Evolutionary conservation across 495 filamentous ascomycete species (phyloP).

Genomic region (Neurospora pannonica): DNA sequence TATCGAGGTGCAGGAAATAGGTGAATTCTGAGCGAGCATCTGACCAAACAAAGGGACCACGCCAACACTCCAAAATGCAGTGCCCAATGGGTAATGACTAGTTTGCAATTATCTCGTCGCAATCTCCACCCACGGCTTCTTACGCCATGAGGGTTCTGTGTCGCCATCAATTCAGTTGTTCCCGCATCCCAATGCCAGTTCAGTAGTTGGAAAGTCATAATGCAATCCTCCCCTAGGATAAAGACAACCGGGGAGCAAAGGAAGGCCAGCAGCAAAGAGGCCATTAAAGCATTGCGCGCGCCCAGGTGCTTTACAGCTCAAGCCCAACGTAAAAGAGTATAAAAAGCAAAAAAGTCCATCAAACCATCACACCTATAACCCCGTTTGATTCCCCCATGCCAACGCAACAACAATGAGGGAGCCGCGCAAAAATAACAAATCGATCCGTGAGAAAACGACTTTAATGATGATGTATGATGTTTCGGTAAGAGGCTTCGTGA

Average conservation of each 20-base stretch:
- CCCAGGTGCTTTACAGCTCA: constrained; percentile 4
- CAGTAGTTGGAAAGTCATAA: neutral
- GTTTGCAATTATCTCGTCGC: neutral
- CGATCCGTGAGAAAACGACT: constrained; percentile 13
- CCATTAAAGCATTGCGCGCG: neutral
- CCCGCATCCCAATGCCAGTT: neutral
- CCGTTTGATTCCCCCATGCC: constrained; percentile 5
- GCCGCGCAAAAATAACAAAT: constrained; percentile 7
- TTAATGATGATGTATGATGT: constrained; percentile 7
- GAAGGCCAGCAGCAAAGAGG: neutral
- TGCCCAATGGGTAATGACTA: neutral
- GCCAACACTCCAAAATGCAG: neutral
- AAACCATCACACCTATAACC: constrained; percentile 12
- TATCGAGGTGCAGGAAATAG: neutral
- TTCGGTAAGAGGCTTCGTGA: constrained; percentile 3
- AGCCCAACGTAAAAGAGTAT: constrained; percentile 1
- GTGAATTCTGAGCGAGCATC: neutral
- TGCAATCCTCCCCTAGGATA: neutral
- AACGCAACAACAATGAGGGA: constrained; percentile 1
- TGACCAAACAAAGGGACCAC: neutral
- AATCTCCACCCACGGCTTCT: neutral
- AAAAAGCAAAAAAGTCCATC: constrained; percentile 11
- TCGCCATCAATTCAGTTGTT: neutral
- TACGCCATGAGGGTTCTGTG: neutral
- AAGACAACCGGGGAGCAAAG: neutral